Percentiles rank a stretch among this genome's conserved stretches.
phyloP scores from a whole-genome alignment of 305 asterid species.

The Andrographis paniculata region DNA sequence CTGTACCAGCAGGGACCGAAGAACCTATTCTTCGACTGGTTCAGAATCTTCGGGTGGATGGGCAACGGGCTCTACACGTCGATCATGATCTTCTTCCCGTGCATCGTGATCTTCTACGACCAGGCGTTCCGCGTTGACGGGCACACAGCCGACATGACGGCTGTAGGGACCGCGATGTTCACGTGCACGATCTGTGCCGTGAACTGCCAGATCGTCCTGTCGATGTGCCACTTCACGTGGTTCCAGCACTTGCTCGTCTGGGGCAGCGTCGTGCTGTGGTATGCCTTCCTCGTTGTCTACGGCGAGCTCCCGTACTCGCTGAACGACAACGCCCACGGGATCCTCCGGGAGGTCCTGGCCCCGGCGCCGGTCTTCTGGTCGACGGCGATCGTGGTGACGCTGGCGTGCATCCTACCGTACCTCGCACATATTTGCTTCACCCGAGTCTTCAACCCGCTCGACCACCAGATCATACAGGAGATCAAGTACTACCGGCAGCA shows the following conservation, averaged over 20 bases:
- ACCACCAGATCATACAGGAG: constrained; percentile 65
- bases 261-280: constrained; percentile 59
- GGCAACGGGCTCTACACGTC: constrained; percentile 65
- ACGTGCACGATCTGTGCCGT: constrained; percentile 65
- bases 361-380: constrained; percentile 58
- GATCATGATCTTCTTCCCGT: constrained; percentile 51
- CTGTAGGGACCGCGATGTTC: constrained; percentile 59
- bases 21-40: constrained; percentile 74
- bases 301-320: constrained; percentile 35
- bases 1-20: constrained; percentile 83
- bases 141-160: constrained; percentile 70
- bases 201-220: constrained; percentile 54
- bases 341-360: constrained; percentile 43
- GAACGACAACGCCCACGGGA: constrained; percentile 37
- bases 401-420: constrained; percentile 45
- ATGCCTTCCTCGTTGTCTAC: constrained; percentile 33
- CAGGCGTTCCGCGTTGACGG: constrained; percentile 69
- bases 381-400: constrained; percentile 32
- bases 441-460: constrained; percentile 38
- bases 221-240: constrained; percentile 61
- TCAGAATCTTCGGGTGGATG: constrained; percentile 73
- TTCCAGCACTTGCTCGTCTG: constrained; percentile 57
- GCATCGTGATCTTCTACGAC: constrained; percentile 46
- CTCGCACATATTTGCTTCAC: constrained; percentile 46
- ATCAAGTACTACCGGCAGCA: constrained; percentile 56